These are phyloP conservation scores for Arachnopeziza araneosa DNA, from an alignment of 2,329 filamentous ascomycete species.

Conservation along the genomic window DNA sequence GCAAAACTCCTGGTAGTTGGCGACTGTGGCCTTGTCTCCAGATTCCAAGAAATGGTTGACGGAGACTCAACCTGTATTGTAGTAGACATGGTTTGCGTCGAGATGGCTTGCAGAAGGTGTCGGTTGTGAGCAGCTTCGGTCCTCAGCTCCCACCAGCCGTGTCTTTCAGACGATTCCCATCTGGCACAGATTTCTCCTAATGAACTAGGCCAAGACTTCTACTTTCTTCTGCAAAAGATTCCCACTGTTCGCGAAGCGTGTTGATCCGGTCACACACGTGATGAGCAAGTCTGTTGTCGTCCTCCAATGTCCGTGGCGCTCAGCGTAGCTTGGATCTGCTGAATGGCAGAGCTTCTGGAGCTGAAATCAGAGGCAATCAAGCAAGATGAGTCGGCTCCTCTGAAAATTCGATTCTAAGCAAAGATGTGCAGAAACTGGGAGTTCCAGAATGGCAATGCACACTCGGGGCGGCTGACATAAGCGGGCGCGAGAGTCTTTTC, in stretches of 20 bases:
- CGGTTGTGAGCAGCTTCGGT: no score
- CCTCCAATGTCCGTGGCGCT: no score
- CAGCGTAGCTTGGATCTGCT: no score
- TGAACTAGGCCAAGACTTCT: no score
- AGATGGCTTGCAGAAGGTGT: neutral
- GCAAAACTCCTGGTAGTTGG: slow-evolving; percentile 23
- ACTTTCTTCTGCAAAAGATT: neutral
- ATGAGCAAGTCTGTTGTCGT: no score
- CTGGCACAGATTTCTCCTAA: no score
- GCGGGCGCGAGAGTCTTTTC: neutral
- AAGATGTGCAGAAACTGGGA: neutral
- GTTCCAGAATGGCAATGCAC: neutral
- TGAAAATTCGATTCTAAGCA: no score
- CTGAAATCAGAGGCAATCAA: no score
- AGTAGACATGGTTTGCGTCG: slow-evolving; percentile 18
- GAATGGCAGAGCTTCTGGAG: no score
- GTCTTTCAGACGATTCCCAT: no score
- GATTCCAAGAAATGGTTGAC: slow-evolving; percentile 12
- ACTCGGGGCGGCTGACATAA: neutral
- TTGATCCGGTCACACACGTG: neutral
- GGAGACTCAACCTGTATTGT: slow-evolving; percentile 22
- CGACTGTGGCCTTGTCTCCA: slow-evolving; percentile 13
- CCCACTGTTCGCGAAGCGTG: neutral
- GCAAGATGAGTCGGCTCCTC: no score
- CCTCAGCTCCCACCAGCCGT: no score